A percentile compares a stretch with the other conserved stretches of the same genome.
Conservation (phyloP, 2,329 filamentous ascomycete genomes). For the Dactylonectria macrodidyma region DNA sequence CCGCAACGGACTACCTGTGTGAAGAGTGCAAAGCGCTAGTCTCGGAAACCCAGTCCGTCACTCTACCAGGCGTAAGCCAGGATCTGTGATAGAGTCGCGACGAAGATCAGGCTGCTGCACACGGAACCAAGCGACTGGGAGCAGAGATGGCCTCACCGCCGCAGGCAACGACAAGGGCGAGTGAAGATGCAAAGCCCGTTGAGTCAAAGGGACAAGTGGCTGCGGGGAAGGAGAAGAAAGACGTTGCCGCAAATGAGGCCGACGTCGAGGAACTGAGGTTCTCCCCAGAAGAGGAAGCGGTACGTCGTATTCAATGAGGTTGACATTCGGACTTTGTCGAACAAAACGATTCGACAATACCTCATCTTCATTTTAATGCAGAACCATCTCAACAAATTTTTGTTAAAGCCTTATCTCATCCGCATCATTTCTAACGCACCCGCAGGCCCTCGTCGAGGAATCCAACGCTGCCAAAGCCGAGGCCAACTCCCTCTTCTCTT, state of each 20-base stretch:
- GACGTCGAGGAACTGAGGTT: constrained; percentile 57
- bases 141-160: constrained; percentile 6
- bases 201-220: background rate
- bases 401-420: background rate
- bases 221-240: constrained; percentile 13
- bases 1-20: background rate
- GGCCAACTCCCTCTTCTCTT: constrained; percentile 85
- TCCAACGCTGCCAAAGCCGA: constrained; percentile 80
- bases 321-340: background rate
- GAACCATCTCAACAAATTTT: background rate
- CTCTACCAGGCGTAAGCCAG: background rate
- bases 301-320: constrained; percentile 51
- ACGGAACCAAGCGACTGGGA: background rate
- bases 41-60: too few species aligned
- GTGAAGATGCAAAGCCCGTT: constrained; percentile 14
- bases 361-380: background rate
- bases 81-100: background rate
- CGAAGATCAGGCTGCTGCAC: background rate
- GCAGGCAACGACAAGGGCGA: constrained; percentile 23
- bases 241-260: constrained; percentile 12
- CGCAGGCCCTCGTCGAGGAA: constrained; percentile 76
- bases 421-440: background rate
- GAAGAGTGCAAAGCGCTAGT: background rate
- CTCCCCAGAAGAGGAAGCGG: constrained; percentile 70
- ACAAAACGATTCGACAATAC: background rate